Percentiles rank a stretch among this genome's conserved stretches.
Evolutionary conservation across 208 protist species (phyloP).

Genomic region (Leishmania amazonensis): DNA sequence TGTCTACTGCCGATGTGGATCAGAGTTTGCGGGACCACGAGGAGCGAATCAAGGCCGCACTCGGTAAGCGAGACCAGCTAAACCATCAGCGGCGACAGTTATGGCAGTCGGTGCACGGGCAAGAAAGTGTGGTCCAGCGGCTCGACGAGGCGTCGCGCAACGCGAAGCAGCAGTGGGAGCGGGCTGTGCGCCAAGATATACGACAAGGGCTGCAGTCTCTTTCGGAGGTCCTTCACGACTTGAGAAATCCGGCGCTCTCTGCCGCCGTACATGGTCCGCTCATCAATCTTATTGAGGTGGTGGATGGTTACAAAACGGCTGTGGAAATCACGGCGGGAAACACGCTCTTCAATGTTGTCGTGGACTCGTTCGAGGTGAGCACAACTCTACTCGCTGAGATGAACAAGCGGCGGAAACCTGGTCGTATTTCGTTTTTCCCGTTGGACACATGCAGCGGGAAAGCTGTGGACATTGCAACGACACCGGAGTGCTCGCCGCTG

Average conservation of each 20-base stretch:
- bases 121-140: slow-evolving; percentile 65
- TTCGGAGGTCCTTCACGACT: slow-evolving; percentile 72
- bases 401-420: slow-evolving; percentile 83
- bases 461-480: slow-evolving; percentile 45
- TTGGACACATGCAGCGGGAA: slow-evolving; percentile 91
- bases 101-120: slow-evolving; percentile 80
- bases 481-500: slow-evolving; percentile 71
- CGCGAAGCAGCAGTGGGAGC: slow-evolving; percentile 64
- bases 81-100: slow-evolving; percentile 75
- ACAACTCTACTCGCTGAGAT: slow-evolving; percentile 92
- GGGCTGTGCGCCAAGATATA: slow-evolving; percentile 78
- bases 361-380: slow-evolving; percentile 96
- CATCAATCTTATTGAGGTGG: slow-evolving; percentile 94
- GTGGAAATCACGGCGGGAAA: slow-evolving; percentile 96
- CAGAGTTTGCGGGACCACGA: slow-evolving; percentile 50
- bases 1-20: slow-evolving; percentile 44
- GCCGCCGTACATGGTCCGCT: slow-evolving; percentile 95
- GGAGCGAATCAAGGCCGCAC: slow-evolving; percentile 30
- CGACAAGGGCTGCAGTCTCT: slow-evolving; percentile 85
- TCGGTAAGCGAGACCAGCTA: slow-evolving; percentile 57
- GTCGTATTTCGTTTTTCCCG: slow-evolving; percentile 97
- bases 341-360: slow-evolving; percentile 97
- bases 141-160: slow-evolving; percentile 47
- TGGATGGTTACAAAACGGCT: slow-evolving; percentile 88
- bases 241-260: slow-evolving; percentile 45